A percentile compares a stretch with the other conserved stretches of the same genome.
phyloP scores from a whole-genome alignment of 768 basidiomycete species.

The Dictyophora rubrovolvata region DNA sequence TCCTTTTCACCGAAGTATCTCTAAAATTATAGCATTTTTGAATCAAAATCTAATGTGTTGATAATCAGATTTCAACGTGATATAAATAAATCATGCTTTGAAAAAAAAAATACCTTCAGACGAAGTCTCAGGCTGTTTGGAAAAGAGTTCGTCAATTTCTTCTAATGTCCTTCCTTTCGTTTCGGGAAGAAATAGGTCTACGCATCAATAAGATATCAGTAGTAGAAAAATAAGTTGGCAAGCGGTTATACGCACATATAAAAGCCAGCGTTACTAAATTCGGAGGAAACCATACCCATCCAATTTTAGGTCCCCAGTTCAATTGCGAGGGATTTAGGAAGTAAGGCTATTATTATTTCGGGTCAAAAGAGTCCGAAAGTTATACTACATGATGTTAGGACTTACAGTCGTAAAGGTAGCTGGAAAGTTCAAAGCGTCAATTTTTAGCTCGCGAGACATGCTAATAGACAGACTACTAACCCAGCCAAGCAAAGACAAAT shows the following conservation, averaged over 20 bases:
- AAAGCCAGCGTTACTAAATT: conserved; percentile 9
- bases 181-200: conserved; percentile 8
- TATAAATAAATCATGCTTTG: not conserved
- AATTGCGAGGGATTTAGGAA: conserved; percentile 10
- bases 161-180: conserved; percentile 2
- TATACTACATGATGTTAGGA: not conserved
- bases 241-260: conserved; percentile 1
- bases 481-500: conserved; percentile 14
- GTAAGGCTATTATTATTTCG: not conserved
- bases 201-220: not conserved
- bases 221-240: not conserved
- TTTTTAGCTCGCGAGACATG: not conserved
- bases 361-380: conserved; percentile 1
- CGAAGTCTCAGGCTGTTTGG: not conserved
- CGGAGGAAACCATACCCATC: conserved; percentile 10
- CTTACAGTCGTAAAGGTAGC: not conserved
- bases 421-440: not conserved
- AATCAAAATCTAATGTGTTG: too few relatives aligned
- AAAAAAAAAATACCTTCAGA: not conserved
- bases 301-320: conserved; percentile 9
- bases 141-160: conserved; percentile 10
- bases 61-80: too few relatives aligned
- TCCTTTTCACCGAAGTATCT: too few relatives aligned
- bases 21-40: too few relatives aligned
- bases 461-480: not conserved